Conservation (phyloP, 495 filamentous ascomycete species). For the Xylaria castorea region DNA sequence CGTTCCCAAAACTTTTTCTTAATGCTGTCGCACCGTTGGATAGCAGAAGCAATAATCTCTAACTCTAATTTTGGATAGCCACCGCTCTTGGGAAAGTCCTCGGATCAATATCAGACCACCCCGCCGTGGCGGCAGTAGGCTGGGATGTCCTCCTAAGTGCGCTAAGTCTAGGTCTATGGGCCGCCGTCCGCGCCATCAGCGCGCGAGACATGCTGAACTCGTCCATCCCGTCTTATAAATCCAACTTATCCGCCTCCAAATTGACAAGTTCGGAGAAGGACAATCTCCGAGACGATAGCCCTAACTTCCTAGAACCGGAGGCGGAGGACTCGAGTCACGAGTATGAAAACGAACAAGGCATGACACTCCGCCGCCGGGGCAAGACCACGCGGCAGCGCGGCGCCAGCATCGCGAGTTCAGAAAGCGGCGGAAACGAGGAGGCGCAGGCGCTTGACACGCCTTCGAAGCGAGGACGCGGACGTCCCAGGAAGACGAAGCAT, state of each 20-base stretch:
- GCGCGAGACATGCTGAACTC: constrained; percentile 46
- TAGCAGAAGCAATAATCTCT: not conserved
- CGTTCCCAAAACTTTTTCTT: not conserved
- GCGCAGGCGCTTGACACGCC: not conserved
- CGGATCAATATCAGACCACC: constrained; percentile 53
- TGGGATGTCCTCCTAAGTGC: constrained; percentile 59
- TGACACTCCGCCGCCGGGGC: constrained; percentile 32
- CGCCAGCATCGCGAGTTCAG: constrained; percentile 20
- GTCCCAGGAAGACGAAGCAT: constrained; percentile 40
- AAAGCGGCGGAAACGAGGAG: constrained; percentile 23
- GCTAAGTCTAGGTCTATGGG: constrained; percentile 60
- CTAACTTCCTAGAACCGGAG: not conserved
- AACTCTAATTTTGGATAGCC: constrained; percentile 11
- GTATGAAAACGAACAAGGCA: constrained; percentile 13
- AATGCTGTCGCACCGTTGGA: not conserved
- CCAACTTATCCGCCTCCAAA: constrained; percentile 1
- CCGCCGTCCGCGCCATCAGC: constrained; percentile 56
- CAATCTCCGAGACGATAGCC: constrained; percentile 12
- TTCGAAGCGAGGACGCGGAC: constrained; percentile 31
- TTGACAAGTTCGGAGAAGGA: not conserved
- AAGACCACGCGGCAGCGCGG: constrained; percentile 25
- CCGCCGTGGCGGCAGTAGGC: constrained; percentile 54
- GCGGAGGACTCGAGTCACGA: constrained; percentile 1
- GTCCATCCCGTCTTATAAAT: constrained; percentile 32
- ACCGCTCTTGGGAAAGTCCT: constrained; percentile 51